Conservation (phyloP, 2,329 filamentous ascomycete genomes). For the Rhynchosporium graminicola region DNA sequence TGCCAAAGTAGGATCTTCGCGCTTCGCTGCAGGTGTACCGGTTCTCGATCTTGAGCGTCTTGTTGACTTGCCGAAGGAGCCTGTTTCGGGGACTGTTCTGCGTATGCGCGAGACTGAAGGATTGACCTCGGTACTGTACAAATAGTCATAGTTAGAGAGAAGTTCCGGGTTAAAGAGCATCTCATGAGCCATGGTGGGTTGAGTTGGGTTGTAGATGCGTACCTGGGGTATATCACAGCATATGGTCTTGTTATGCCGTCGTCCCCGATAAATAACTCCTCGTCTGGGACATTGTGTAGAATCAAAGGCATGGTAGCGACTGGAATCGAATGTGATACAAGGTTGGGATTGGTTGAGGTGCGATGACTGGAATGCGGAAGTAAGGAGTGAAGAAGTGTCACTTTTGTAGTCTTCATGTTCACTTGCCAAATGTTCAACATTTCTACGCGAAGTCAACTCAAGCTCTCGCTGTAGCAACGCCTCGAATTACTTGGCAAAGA, state of each 20-base stretch:
- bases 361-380: constrained; percentile 1
- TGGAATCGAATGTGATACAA: constrained; percentile 4
- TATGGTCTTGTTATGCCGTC: constrained; percentile 67
- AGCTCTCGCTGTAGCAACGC: constrained; percentile 12
- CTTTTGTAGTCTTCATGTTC: background rate
- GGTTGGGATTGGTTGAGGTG: constrained; percentile 9
- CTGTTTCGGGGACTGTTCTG: constrained; percentile 58
- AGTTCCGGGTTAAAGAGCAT: constrained; percentile 5
- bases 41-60: constrained; percentile 63
- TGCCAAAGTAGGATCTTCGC: constrained; percentile 62
- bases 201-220: constrained; percentile 37
- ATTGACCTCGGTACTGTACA: constrained; percentile 53
- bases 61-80: constrained; percentile 68
- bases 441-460: constrained; percentile 17
- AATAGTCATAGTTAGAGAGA: constrained; percentile 21
- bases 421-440: constrained; percentile 11
- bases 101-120: constrained; percentile 51
- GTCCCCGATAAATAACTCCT: constrained; percentile 66
- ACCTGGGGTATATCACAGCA: constrained; percentile 67
- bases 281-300: constrained; percentile 68
- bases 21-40: constrained; percentile 51
- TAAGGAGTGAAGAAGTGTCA: constrained; percentile 3
- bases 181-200: constrained; percentile 17
- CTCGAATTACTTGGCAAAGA: background rate
- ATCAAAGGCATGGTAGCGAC: constrained; percentile 57